Base-by-base conservation (phyloP, 2,329 filamentous ascomycete genomes). In the Trichoderma afroharzianum region DNA sequence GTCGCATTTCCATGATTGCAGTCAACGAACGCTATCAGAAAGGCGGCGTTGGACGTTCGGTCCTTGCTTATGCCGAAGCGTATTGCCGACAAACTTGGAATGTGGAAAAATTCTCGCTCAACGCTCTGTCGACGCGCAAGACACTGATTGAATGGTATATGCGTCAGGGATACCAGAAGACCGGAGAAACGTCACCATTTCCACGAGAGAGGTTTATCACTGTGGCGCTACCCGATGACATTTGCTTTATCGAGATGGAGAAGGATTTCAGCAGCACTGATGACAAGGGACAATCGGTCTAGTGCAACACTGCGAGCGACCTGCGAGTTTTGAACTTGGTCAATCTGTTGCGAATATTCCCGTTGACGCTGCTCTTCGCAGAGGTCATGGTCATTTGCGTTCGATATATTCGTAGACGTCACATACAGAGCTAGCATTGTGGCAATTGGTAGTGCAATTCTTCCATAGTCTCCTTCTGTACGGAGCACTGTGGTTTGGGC, bases 71-170 rank as follows among this genome's bases (percentile, higher is more conserved):
- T 62, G 79, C 78, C 0, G 80, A 82, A 68, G 72, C 74, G 4
- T 78, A 80, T 71, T 79, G 79, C 24, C 76, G 70, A 2, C 63
- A 59, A 33, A 70, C 71, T 1, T 81, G 81, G 77, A 76, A 75
- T 4, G 76, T 78, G 0, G 61, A 58, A 5, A 78, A 71, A 64
- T 33, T 81, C 32, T 79, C 77, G 2, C 55, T 83, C 50, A 76
- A 82, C 59, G 81, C 79, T 3, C 75, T 82, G n/a, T 77, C 75
- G 32, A 78, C 77, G 26, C 80, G 81, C 30, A 62, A 76, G 39
- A 72, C 76, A 18, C 76, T 83, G 18, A 79, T 82, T 28, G 70
- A 72, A 43, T 83, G 81, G 81, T 83, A 82, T 70, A 67, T 74
- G 62, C 76, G 79, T n/a, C 73, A 75, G 15, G 81, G 81, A 2